Conservation (phyloP, 176 grass and related monocot genomes). For the Oryza brachyantha region DNA sequence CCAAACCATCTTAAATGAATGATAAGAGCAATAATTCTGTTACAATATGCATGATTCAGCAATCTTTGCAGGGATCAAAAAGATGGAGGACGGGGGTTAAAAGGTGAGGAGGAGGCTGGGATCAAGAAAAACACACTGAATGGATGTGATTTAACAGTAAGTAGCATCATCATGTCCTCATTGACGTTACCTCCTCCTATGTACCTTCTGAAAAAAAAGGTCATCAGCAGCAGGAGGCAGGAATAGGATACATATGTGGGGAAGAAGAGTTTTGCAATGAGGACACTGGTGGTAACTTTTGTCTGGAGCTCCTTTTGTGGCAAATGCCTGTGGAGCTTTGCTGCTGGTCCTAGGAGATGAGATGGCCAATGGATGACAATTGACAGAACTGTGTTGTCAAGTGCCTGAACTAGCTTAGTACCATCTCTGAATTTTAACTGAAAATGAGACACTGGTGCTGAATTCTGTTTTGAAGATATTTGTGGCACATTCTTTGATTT, state of each 20-base stretch:
- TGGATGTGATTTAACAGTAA: constrained; percentile 49
- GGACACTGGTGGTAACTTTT: constrained; percentile 31
- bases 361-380: constrained; percentile 27
- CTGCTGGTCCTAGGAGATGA: constrained; percentile 2
- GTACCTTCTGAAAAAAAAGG: constrained; percentile 60
- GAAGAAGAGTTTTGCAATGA: constrained; percentile 35
- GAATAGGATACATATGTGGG: constrained; percentile 24
- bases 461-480: not conserved
- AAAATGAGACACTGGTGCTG: not conserved
- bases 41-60: constrained; percentile 24
- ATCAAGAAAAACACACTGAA: constrained; percentile 1
- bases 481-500: too few species aligned
- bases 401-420: constrained; percentile 17
- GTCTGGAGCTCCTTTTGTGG: constrained; percentile 40
- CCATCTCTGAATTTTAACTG: not conserved
- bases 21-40: constrained; percentile 40
- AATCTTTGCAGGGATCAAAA: constrained; percentile 42
- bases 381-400: constrained; percentile 2
- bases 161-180: constrained; percentile 43
- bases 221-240: not conserved
- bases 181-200: constrained; percentile 25
- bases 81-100: not conserved
- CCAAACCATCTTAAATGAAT: constrained; percentile 20
- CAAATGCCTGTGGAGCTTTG: constrained; percentile 23
- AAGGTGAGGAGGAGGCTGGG: not conserved